Percentiles rank a stretch among this genome's conserved stretches.
These are phyloP conservation scores for Ceratocystis papillata DNA, from an alignment of 2,329 filamentous ascomycete genomes.

Conservation along the genomic window DNA sequence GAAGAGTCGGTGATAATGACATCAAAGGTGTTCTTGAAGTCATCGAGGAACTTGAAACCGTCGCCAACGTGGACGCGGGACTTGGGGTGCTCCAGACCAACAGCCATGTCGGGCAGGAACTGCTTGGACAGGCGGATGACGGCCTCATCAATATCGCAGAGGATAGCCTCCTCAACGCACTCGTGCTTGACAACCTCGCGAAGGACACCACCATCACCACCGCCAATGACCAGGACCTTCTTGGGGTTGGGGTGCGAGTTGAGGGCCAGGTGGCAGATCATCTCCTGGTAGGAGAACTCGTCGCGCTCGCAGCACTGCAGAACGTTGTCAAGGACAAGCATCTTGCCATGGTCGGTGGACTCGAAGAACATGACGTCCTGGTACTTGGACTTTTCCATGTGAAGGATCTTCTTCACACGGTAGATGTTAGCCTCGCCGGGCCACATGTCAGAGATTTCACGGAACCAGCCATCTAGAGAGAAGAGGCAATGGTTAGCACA, in stretches of 20 bases:
- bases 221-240: slow-evolving; percentile 96
- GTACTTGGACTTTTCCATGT: slow-evolving; percentile 99
- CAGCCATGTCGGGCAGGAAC: slow-evolving; percentile 88
- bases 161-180: slow-evolving; percentile 84
- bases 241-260: slow-evolving; percentile 97
- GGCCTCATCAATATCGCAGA: slow-evolving; percentile 98
- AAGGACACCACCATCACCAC: slow-evolving; percentile 92
- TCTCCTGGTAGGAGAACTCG: slow-evolving; percentile 99
- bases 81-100: slow-evolving; percentile 88
- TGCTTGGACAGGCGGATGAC: slow-evolving; percentile 98
- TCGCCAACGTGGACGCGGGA: slow-evolving; percentile 88
- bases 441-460: slow-evolving; percentile 98
- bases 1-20: slow-evolving; percentile 99
- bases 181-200: slow-evolving; percentile 99
- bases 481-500: slow-evolving; percentile 18
- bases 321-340: slow-evolving; percentile 95
- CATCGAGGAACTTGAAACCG: slow-evolving; percentile 95
- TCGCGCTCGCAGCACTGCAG: slow-evolving; percentile 98
- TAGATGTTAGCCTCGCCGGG: slow-evolving; percentile 98
- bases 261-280: slow-evolving; percentile 98
- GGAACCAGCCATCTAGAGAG: slow-evolving; percentile 92
- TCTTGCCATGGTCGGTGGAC: slow-evolving; percentile 91
- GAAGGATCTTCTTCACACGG: slow-evolving; percentile 92
- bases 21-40: slow-evolving; percentile 95
- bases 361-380: slow-evolving; percentile 99